Evolutionary conservation across 2,329 filamentous ascomycete genomes (phyloP).

Genomic region (Aspergillus proliferans): DNA sequence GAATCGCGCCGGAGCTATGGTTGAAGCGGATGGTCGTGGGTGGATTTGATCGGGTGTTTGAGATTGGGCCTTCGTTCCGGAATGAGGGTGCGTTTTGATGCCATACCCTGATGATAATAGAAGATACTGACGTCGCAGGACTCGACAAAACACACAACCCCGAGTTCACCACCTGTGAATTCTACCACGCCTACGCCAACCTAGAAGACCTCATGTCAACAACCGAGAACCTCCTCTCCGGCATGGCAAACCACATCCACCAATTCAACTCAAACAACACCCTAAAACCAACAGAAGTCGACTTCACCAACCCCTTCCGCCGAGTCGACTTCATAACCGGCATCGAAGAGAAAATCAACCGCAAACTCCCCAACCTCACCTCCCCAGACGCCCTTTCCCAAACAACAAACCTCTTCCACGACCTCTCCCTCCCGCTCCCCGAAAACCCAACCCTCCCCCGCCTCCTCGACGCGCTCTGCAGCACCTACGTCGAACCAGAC

Average conservation of each 20-base stretch:
- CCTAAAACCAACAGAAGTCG: constrained; percentile 44
- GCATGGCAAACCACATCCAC: constrained; percentile 50
- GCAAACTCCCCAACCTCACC: constrained; percentile 58
- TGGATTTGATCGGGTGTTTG: constrained; percentile 81
- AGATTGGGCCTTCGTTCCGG: constrained; percentile 85
- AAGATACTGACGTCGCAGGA: constrained; percentile 29
- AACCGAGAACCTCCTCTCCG: constrained; percentile 65
- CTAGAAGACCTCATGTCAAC: constrained; percentile 66
- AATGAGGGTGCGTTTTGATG: constrained; percentile 65
- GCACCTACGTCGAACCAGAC: constrained; percentile 68
- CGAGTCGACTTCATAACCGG: constrained; percentile 76
- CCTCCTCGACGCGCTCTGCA: constrained; percentile 76
- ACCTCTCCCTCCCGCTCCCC: constrained; percentile 46
- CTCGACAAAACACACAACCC: constrained; percentile 89
- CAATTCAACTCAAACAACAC: constrained; percentile 39
- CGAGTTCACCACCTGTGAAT: constrained; percentile 96
- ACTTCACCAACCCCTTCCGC: constrained; percentile 55
- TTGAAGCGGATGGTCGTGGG: constrained; percentile 87
- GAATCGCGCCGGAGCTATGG: constrained; percentile 92
- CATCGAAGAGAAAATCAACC: constrained; percentile 62
- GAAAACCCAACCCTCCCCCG: constrained; percentile 54
- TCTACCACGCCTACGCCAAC: constrained; percentile 81
- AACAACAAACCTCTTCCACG: constrained; percentile 51
- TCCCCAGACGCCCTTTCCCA: constrained; percentile 51
- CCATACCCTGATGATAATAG: too few species aligned